Evolutionary conservation across 2,329 filamentous ascomycete species (phyloP), one percentile per base, ranked within the genome.

Genomic region (Phialophora expanda): DNA sequence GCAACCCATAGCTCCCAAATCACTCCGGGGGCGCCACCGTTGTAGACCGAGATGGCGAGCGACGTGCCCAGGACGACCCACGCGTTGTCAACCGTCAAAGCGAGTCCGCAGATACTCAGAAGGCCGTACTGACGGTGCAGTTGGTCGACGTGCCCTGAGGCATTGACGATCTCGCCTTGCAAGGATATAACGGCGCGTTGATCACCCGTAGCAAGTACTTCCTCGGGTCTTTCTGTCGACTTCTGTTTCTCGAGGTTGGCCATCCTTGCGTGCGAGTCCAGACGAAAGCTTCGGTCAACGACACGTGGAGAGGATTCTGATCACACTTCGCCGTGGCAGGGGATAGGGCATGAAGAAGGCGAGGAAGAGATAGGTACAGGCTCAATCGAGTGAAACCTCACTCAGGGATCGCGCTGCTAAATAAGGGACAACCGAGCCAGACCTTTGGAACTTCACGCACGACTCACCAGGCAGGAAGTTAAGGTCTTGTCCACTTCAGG

Each of bases 1-100:
- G 58, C 58, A 41, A 61, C 30, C 58, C 58, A 62, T 9, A 64
- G n/a, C 69, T 88, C 86, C 75, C 87, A 89, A 1, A 89, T 77
- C 0, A 87, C 83, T 14, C 86, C 86, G 0, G 86, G 83, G 0
- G 85, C 83, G 0, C 87, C 87, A 67, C 87, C 87, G 75, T 89
- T 88, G 72, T 62, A 66, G 32, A 71, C 70, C 2, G 61, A 26
- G 60, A 79, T 24, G 56, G 62, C 56, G 26, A 77, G 76, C 0
- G 86, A 87, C 14, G 86, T 87, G 60, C 86, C 87, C 65, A 88
- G 78, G 4, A 86, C 87, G 60, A 87, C 82, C 87, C 87, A 90
- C 20, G 86, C 86, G 71, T 87, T 88, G 75, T 88, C 86, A 22
- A 87, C 84, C 1, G 85, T 88, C 61, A 89, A 76, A 0, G 85